phyloP scores from a whole-genome alignment of 352 stramenopile species.

The Elongisporangium senticosum region DNA sequence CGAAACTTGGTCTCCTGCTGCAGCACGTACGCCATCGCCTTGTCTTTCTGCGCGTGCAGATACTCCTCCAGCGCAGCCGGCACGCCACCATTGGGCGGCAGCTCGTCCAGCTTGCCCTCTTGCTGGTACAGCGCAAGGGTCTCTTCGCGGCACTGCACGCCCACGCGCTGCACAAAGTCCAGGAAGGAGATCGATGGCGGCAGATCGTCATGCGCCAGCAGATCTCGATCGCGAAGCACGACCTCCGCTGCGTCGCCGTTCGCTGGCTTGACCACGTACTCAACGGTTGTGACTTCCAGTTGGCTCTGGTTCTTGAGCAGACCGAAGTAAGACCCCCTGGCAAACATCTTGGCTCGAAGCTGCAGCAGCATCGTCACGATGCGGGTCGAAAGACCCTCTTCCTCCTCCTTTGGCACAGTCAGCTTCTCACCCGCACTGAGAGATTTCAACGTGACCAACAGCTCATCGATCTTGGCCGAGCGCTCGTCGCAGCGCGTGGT shows the following conservation, averaged over 20 bases:
- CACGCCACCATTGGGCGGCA: constrained; percentile 41
- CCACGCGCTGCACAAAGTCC: constrained; percentile 52
- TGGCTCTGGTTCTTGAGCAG: constrained; percentile 52
- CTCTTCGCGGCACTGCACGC: constrained; percentile 46
- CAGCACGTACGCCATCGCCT: constrained; percentile 46
- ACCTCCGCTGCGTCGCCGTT: constrained; percentile 10
- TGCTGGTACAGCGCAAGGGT: constrained; percentile 46
- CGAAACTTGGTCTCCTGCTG: constrained; percentile 51
- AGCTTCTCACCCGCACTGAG: constrained; percentile 20
- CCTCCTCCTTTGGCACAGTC: neutral
- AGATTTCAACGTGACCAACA: constrained; percentile 47
- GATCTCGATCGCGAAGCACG: constrained; percentile 30
- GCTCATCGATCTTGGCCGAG: constrained; percentile 51
- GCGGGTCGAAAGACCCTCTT: neutral
- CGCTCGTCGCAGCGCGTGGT: constrained; percentile 73
- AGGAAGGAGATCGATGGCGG: constrained; percentile 28
- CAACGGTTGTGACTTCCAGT: constrained; percentile 27
- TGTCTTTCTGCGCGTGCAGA: constrained; percentile 47
- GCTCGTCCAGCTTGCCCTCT: constrained; percentile 63
- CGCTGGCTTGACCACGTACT: constrained; percentile 10
- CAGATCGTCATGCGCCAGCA: constrained; percentile 37
- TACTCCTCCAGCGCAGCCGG: constrained; percentile 74
- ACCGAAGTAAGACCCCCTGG: constrained; percentile 56
- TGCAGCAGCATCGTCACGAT: constrained; percentile 39
- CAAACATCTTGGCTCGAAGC: constrained; percentile 53